Base-by-base conservation (phyloP, 1,284 basidiomycete genomes). In the Heterobasidion occidentale region DNA sequence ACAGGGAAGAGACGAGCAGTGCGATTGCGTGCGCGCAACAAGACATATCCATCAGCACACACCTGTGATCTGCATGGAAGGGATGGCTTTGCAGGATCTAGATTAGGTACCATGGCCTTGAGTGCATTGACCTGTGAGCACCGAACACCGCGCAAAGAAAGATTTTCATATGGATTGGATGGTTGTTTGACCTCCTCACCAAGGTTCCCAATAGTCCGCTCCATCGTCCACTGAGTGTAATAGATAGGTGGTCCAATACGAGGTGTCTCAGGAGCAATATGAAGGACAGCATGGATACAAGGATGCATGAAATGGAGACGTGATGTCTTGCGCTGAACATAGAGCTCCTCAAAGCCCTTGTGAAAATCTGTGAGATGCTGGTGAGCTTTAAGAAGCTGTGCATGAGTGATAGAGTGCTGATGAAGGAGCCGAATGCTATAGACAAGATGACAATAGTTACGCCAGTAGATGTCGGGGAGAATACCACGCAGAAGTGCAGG, bases 111-210 rank as follows among this genome's bases (percentile, higher is more conserved):
- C 55, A 63, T 61, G 0, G 62, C 56, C 46, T 62, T 59, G 17
- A 67, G 48, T 5, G 63, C 64, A 46, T 62, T 64, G 15, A 58
- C 34, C 46, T 62, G 58, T 12, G 50, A 42, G 2, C 57, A 53
- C 7, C 55, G 49, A 1, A 63, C 44, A 3, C 51, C 61, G 12
- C 56, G 56, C 7, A 62, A 33, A 3, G 59, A 46, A 8, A 68
- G 59, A 42, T 67, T 67, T 7, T 54, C 56, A 51, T 55, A 68
- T 2, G 63, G 59, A 14, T 64, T 60, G 2, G 61, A 63, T 5
- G 51, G 63, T 34, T 66, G 65, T 4, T 56, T 38, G 38, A 64
- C 51, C 36, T 60, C 59, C 11, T 38, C 33, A 1, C 51, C 55
- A 8, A 60, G 44, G 27, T 57, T 48, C 1, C 61, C 60, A n/a